A percentile compares a stretch with the other conserved stretches of the same genome.
These are phyloP conservation scores for Claviceps citrina DNA, from an alignment of 2,329 filamentous ascomycete species.

Conservation along the genomic window DNA sequence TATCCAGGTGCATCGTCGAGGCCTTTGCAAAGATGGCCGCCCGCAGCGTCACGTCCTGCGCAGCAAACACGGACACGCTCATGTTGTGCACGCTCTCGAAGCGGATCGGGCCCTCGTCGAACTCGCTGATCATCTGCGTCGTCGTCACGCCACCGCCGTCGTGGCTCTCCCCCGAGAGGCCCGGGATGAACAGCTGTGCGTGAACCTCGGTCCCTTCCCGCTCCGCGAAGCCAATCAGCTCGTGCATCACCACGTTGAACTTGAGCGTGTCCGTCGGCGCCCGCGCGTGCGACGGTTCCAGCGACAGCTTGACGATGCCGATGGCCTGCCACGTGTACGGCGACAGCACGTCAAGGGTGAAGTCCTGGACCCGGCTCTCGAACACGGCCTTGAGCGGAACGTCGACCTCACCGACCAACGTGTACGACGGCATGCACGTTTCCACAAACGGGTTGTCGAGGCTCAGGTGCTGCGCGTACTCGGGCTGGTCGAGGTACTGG, in stretches of 20 bases:
- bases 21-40: conserved; percentile 87
- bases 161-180: conserved; percentile 65
- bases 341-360: conserved; percentile 76
- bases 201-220: conserved; percentile 91
- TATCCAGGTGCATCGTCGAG: conserved; percentile 87
- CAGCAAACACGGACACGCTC: conserved; percentile 65
- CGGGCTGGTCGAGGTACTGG: conserved; percentile 88
- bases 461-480: conserved; percentile 85
- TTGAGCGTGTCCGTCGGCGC: conserved; percentile 86
- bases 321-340: conserved; percentile 84
- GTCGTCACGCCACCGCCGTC: conserved; percentile 87
- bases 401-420: conserved; percentile 81
- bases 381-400: conserved; percentile 88
- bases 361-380: conserved; percentile 86
- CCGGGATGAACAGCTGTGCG: conserved; percentile 89
- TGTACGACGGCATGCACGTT: conserved; percentile 79
- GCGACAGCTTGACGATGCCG: conserved; percentile 75
- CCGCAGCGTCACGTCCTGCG: conserved; percentile 59
- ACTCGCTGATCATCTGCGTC: conserved; percentile 84
- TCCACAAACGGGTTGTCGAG: conserved; percentile 90
- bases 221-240: conserved; percentile 86
- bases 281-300: conserved; percentile 86
- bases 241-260: conserved; percentile 97
- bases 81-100: conserved; percentile 98
- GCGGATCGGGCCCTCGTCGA: conserved; percentile 79